These are phyloP conservation scores for Trichoderma brevicompactum DNA, from an alignment of 2,329 filamentous ascomycete species.

Conservation along the genomic window DNA sequence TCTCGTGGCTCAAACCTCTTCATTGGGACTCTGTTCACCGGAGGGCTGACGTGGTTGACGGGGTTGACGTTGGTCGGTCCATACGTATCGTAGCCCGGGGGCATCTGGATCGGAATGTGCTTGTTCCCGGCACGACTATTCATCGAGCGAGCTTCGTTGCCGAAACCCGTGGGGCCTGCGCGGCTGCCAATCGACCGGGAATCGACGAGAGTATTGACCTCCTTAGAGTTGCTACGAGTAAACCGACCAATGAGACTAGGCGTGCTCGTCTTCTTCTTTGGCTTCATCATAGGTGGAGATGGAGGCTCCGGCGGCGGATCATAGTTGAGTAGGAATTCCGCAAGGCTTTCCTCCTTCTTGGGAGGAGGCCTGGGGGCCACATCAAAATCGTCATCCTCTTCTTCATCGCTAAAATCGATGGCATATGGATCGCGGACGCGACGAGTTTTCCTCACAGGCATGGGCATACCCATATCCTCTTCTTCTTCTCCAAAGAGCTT, in stretches of 20 bases:
- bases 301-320: slow-evolving; percentile 64
- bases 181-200: slow-evolving; percentile 48
- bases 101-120: slow-evolving; percentile 60
- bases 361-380: slow-evolving; percentile 46
- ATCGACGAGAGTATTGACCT: slow-evolving; percentile 34
- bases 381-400: slow-evolving; percentile 59
- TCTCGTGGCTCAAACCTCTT: slow-evolving; percentile 64
- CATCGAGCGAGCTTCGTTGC: slow-evolving; percentile 8
- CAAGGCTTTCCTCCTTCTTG: slow-evolving; percentile 67
- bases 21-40: slow-evolving; percentile 53
- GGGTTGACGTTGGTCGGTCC: slow-evolving; percentile 36
- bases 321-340: slow-evolving; percentile 73
- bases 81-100: slow-evolving; percentile 51
- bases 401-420: slow-evolving; percentile 80
- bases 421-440: slow-evolving; percentile 88
- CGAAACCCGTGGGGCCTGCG: slow-evolving; percentile 36
- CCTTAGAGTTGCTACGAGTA: slow-evolving; percentile 43
- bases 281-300: slow-evolving; percentile 40
- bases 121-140: slow-evolving; percentile 40
- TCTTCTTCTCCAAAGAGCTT: slow-evolving; percentile 55
- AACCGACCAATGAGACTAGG: slow-evolving; percentile 66
- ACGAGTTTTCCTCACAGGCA: slow-evolving; percentile 74
- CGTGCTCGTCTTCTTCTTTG: slow-evolving; percentile 66
- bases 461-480: slow-evolving; percentile 40
- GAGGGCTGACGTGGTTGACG: slow-evolving; percentile 24